Base-by-base conservation (phyloP, 176 grass and related monocot species). In the Pharus latifolius region DNA sequence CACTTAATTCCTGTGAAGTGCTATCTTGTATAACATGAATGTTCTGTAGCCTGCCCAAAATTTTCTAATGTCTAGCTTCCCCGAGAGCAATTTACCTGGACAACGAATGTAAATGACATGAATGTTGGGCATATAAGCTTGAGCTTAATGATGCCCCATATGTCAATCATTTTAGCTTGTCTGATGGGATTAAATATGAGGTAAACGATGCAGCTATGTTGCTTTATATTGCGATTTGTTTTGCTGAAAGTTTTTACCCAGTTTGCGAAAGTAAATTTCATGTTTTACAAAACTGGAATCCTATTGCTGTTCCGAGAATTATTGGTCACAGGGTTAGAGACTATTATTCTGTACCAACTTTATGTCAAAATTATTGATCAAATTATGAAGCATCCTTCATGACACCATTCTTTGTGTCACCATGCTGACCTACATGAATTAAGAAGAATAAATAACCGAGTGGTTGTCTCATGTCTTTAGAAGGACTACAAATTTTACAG, bases 381-480 rank as follows among this genome's bases (percentile, higher is more conserved):
- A n/a, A n/a, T n/a, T n/a, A n/a, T n/a, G n/a, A n/a, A n/a, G n/a
- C n/a, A n/a, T n/a, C n/a, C n/a, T n/a, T n/a, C n/a, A 13, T 40
- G 19, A 60, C 18, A 22, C 19, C 17, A 47, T 7, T 30, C 32
- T 17, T 23, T 72, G 43, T 58, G 43, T 47, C 27, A 45, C 43
- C 17, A 14, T 46, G 29, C 30, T 42, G 9, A 72, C 31, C n/a
- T n/a, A n/a, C n/a, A n/a, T n/a, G n/a, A n/a, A n/a, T n/a, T n/a
- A n/a, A n/a, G n/a, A n/a, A n/a, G n/a, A n/a, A n/a, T n/a, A 65
- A 48, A 0, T 33, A 14, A 55, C 65, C 7, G 10, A 6, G 2
- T 27, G 18, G 72, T 73, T 66, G 20, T 72, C 17, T 72, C 34
- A 29, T 73, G n/a, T 78, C 29, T 33, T 73, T 26, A 71, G 25